Evolutionary conservation across 1,284 basidiomycete genomes (phyloP).

Genomic region (Sporisorium graminicola): DNA sequence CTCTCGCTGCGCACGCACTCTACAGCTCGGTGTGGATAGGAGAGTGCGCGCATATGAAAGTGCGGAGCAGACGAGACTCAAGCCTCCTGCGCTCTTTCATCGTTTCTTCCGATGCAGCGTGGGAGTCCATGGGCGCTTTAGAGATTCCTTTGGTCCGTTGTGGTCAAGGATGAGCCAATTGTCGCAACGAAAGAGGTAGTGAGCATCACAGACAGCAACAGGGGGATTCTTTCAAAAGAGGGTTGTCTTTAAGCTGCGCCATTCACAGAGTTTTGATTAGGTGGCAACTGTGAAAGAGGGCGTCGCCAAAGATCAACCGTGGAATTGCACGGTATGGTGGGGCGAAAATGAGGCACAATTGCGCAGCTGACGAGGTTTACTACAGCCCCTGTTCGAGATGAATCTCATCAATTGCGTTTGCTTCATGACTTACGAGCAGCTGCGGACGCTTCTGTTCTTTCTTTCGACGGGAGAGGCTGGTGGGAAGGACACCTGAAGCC

Average conservation of each 20-base stretch:
- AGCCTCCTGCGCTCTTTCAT: not conserved
- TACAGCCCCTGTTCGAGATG: too few relatives aligned
- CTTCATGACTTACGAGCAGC: too few relatives aligned
- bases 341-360: not conserved
- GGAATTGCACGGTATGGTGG: not conserved
- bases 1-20: not conserved
- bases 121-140: not conserved
- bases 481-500: conserved; percentile 1
- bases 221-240: not conserved
- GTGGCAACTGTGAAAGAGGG: not conserved
- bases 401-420: too few relatives aligned
- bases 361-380: not conserved
- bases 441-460: too few relatives aligned
- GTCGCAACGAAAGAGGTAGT: not conserved
- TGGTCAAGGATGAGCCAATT: not conserved
- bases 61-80: not conserved
- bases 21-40: not conserved
- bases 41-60: not conserved
- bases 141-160: not conserved
- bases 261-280: not conserved
- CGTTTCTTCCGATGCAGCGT: not conserved
- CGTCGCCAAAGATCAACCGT: conserved; percentile 20
- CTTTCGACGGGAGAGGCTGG: too few relatives aligned
- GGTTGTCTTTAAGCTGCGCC: not conserved
- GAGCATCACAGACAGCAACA: not conserved